Conservation (phyloP, 148 eudicot species). For the Talinum fruticosum region DNA sequence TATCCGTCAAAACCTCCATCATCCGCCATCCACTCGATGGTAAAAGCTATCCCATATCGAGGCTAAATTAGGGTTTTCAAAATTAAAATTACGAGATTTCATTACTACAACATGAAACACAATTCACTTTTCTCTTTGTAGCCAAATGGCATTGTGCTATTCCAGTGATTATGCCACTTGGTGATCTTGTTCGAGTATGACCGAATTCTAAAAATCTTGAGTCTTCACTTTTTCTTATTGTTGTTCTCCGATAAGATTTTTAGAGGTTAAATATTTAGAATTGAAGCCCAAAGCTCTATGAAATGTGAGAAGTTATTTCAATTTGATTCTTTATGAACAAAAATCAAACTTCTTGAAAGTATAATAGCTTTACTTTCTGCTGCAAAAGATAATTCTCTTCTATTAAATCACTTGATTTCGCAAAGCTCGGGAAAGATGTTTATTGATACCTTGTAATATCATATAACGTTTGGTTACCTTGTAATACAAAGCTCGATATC, state of each 20-base stretch:
- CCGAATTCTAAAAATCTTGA: background rate
- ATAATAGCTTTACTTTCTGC: background rate
- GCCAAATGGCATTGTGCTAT: constrained; percentile 81
- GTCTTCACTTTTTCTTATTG: background rate
- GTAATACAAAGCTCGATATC: too few species aligned
- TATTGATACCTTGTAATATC: background rate
- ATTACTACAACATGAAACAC: constrained; percentile 2
- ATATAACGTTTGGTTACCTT: too few species aligned
- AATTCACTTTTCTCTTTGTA: constrained; percentile 39
- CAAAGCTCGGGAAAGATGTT: background rate
- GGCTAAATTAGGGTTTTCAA: too few species aligned
- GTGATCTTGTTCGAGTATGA: constrained; percentile 98
- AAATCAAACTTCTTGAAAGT: background rate
- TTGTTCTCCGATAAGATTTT: background rate
- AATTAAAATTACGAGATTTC: too few species aligned
- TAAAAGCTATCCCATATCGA: too few species aligned
- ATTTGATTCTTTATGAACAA: background rate
- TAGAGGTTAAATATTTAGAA: background rate
- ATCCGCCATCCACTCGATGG: too few species aligned
- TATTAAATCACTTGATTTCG: background rate
- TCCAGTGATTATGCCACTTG: constrained; percentile 98
- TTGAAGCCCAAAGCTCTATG: background rate
- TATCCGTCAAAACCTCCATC: too few species aligned
- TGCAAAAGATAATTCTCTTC: background rate
- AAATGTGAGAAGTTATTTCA: background rate